Evolutionary conservation across 208 protist species (phyloP).

Genomic region (Leptomonas seymouri): DNA sequence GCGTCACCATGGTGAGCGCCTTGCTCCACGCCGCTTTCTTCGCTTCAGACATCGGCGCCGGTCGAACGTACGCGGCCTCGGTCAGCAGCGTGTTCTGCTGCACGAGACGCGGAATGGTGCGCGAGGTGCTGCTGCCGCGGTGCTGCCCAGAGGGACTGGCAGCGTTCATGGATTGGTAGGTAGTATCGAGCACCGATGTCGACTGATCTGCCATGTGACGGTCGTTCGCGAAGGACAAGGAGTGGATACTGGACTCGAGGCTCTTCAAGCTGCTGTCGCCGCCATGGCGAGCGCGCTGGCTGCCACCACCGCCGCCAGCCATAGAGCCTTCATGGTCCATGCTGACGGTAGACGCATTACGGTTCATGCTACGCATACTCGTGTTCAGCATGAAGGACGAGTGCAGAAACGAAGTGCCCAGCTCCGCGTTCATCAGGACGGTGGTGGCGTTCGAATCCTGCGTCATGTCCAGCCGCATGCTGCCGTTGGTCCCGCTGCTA

Average conservation of each 20-base stretch:
- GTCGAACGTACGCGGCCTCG: conserved; percentile 32
- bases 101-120: conserved; percentile 15
- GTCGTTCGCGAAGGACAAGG: conserved; percentile 33
- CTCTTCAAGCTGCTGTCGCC: conserved; percentile 21
- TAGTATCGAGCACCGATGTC: conserved; percentile 15
- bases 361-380: conserved; percentile 16
- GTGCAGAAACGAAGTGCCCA: conserved; percentile 67
- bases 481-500: conserved; percentile 15
- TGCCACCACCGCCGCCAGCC: conserved; percentile 2
- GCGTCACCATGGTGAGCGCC: conserved; percentile 61
- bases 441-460: conserved; percentile 6
- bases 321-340: background rate
- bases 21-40: conserved; percentile 62
- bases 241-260: conserved; percentile 46
- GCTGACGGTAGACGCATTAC: conserved; percentile 1
- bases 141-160: conserved; percentile 3
- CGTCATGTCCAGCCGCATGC: conserved; percentile 13
- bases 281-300: conserved; percentile 19
- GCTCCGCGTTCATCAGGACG: conserved; percentile 24
- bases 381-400: conserved; percentile 65
- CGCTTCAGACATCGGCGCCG: conserved; percentile 36
- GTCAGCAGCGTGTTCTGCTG: conserved; percentile 36
- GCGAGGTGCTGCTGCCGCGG: conserved; percentile 5
- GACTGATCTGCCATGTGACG: conserved; percentile 22
- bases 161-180: background rate